These are phyloP conservation scores for Aspergillus sp. DNA, from an alignment of 2,329 filamentous ascomycete species.

Conservation along the genomic window DNA sequence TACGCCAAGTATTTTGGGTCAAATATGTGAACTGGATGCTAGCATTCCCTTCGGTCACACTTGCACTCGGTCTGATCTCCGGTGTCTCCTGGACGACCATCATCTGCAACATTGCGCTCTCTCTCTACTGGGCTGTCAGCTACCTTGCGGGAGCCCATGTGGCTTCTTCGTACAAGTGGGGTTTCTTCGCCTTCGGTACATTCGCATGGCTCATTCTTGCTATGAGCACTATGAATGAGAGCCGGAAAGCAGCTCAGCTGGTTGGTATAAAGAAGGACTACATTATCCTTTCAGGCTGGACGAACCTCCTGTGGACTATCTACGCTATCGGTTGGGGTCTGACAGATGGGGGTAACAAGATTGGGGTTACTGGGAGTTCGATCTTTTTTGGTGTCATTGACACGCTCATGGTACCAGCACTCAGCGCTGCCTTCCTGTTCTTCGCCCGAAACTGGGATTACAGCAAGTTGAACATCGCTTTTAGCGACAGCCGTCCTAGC, in stretches of 20 bases:
- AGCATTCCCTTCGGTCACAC: slow-evolving; percentile 46
- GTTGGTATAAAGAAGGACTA: slow-evolving; percentile 49
- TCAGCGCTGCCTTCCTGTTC: slow-evolving; percentile 36
- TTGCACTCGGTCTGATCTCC: slow-evolving; percentile 40
- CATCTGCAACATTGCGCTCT: slow-evolving; percentile 49
- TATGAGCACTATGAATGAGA: slow-evolving; percentile 43
- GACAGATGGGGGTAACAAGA: slow-evolving; percentile 53
- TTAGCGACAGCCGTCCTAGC: slow-evolving; percentile 45
- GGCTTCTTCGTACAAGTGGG: slow-evolving; percentile 55
- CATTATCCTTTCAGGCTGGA: slow-evolving; percentile 45
- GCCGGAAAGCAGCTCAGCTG: slow-evolving; percentile 39
- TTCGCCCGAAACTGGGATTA: slow-evolving; percentile 52
- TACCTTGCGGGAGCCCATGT: slow-evolving; percentile 54
- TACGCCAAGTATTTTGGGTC: slow-evolving; percentile 55
- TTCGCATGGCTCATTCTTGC: slow-evolving; percentile 49
- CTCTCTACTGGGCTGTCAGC: slow-evolving; percentile 53
- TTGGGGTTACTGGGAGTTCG: slow-evolving; percentile 46
- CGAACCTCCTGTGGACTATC: slow-evolving; percentile 35
- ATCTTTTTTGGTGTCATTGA: slow-evolving; percentile 59
- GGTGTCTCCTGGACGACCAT: slow-evolving; percentile 59
- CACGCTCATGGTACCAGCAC: slow-evolving; percentile 47
- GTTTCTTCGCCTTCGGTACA: slow-evolving; percentile 46
- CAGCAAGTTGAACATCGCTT: slow-evolving; percentile 50
- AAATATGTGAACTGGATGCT: slow-evolving; percentile 58
- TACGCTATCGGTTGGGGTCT: slow-evolving; percentile 57